Evolutionary conservation across 169 alveolate species (phyloP).

Genomic region (Eimeria mitis): DNA sequence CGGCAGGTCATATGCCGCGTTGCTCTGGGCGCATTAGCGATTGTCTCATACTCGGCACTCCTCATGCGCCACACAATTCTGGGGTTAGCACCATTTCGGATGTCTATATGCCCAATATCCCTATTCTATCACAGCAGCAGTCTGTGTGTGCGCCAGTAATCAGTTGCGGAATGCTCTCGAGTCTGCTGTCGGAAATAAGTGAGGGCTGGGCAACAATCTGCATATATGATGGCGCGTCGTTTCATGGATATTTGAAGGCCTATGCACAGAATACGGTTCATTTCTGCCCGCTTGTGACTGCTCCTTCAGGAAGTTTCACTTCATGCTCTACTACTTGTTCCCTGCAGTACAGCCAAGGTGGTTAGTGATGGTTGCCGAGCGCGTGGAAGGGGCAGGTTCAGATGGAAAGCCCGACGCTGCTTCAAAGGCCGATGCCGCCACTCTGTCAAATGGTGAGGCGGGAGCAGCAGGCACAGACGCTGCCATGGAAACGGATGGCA

Average conservation of each 20-base stretch:
- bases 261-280: background rate
- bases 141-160: background rate
- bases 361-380: constrained; percentile 91
- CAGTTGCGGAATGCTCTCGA: background rate
- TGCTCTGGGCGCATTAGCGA: constrained; percentile 96
- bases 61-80: constrained; percentile 92
- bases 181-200: background rate
- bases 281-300: background rate
- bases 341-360: constrained; percentile 93
- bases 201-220: background rate
- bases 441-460: constrained; percentile 26
- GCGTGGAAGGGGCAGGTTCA: constrained; percentile 38
- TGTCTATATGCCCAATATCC: background rate
- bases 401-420: constrained; percentile 30
- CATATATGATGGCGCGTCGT: background rate
- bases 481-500: constrained; percentile 51
- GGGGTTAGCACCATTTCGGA: constrained; percentile 86
- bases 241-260: background rate
- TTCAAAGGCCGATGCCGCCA: background rate
- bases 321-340: constrained; percentile 95
- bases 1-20: constrained; percentile 96
- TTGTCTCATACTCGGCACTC: constrained; percentile 94
- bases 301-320: constrained; percentile 90
- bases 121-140: background rate
- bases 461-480: constrained; percentile 72